Percentiles rank a stretch among this genome's conserved stretches.
These are phyloP conservation scores for Phellinidium pouzarii DNA, from an alignment of 1,284 basidiomycete genomes.

Conservation along the genomic window DNA sequence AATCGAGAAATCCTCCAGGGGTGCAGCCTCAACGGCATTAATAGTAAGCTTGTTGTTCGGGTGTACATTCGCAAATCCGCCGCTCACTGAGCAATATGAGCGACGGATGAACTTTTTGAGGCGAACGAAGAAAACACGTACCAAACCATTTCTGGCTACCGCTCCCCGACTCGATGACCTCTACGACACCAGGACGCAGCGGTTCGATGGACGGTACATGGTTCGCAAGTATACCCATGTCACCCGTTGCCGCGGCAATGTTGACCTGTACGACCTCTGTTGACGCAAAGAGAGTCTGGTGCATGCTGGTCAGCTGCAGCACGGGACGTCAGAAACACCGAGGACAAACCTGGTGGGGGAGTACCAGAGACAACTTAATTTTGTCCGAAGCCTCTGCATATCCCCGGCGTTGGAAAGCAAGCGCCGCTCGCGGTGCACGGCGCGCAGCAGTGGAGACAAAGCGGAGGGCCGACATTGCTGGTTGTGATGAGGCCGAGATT, in stretches of 20 bases:
- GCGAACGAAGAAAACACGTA: constrained; percentile 40
- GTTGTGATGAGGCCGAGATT: constrained; percentile 3
- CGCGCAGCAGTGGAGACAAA: constrained; percentile 58
- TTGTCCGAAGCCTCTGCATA: constrained; percentile 88
- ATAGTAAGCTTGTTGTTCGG: constrained; percentile 96
- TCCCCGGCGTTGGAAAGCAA: constrained; percentile 58
- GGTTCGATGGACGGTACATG: constrained; percentile 93
- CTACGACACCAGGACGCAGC: constrained; percentile 86
- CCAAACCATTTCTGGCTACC: constrained; percentile 92
- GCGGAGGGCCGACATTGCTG: constrained; percentile 67
- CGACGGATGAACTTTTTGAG: neutral
- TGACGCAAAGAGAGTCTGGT: constrained; percentile 80
- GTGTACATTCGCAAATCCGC: constrained; percentile 97
- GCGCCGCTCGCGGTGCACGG: constrained; percentile 43
- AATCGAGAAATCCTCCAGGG: constrained; percentile 83
- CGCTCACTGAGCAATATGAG: constrained; percentile 60
- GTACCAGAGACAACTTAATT: constrained; percentile 82
- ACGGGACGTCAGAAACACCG: constrained; percentile 18
- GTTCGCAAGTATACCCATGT: constrained; percentile 97
- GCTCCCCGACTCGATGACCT: constrained; percentile 80
- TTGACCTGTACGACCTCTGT: constrained; percentile 92
- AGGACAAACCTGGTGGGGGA: constrained; percentile 83
- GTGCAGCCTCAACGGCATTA: constrained; percentile 95
- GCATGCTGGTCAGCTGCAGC: constrained; percentile 10
- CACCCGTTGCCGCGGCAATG: constrained; percentile 87